Percentiles rank a stretch among this genome's conserved stretches.
Conservation (phyloP, 108 stramenopile genomes). For the Parmales sp. region DNA sequence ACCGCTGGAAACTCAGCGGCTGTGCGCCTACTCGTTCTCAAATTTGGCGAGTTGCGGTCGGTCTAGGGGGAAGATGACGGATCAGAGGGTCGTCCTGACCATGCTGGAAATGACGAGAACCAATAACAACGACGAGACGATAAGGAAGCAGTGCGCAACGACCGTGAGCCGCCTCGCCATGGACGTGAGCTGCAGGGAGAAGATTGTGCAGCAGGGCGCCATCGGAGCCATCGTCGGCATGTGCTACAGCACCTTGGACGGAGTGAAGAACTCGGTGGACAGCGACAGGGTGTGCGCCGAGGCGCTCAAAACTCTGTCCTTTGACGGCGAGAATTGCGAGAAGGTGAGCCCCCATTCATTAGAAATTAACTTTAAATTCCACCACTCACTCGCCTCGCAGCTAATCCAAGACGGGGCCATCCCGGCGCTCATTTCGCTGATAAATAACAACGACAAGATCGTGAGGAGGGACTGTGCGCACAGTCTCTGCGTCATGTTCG, state of each 20-base stretch:
- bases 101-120: slow-evolving; percentile 2
- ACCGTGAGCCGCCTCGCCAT: slow-evolving; percentile 6
- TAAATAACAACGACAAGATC: background rate
- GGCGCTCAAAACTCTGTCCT: slow-evolving; percentile 2
- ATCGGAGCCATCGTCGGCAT: slow-evolving; percentile 1
- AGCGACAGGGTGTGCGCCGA: slow-evolving; percentile 11
- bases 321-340: slow-evolving; percentile 2
- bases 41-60: slow-evolving; percentile 3
- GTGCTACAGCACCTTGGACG: background rate
- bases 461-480: slow-evolving; percentile 6
- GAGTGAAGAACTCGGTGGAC: background rate
- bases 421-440: slow-evolving; percentile 7
- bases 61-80: slow-evolving; percentile 9
- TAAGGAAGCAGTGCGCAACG: slow-evolving; percentile 6
- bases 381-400: background rate
- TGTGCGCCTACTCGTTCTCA: background rate
- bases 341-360: background rate
- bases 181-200: slow-evolving; percentile 15
- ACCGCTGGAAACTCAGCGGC: background rate
- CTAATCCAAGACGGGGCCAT: background rate
- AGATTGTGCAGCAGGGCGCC: slow-evolving; percentile 4
- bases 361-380: background rate
- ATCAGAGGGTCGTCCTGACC: background rate
- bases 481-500: slow-evolving; percentile 5
- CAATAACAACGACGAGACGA: background rate